Evolutionary conservation across 176 grass and related monocot species (phyloP).

Genomic region (Lolium rigidum): DNA sequence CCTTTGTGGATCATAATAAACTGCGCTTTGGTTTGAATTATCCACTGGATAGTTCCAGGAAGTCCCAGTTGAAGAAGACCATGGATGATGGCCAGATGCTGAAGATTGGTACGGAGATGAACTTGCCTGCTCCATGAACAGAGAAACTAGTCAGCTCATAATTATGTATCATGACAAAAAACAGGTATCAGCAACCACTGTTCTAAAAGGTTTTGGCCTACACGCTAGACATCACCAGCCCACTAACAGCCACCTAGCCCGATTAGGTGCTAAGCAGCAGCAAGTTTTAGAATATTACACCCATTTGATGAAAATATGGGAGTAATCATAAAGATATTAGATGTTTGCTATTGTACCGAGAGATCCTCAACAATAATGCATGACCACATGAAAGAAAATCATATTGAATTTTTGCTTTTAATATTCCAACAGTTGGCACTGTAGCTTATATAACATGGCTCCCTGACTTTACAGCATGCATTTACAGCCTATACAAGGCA

Average conservation of each 20-base stretch:
- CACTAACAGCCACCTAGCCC: background rate
- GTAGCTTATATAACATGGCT: background rate
- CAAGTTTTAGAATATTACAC: background rate
- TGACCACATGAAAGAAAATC: constrained; percentile 1
- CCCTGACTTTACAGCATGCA: background rate
- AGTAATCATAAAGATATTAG: constrained; percentile 17
- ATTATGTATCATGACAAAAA: constrained; percentile 30
- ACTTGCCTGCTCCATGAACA: constrained; percentile 47
- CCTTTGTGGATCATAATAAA: constrained; percentile 79
- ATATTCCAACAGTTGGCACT: background rate
- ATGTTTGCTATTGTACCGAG: background rate
- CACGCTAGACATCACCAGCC: background rate
- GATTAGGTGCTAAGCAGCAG: constrained; percentile 7
- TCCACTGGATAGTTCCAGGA: constrained; percentile 62
- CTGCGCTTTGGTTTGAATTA: constrained; percentile 45
- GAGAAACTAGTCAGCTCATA: constrained; percentile 35
- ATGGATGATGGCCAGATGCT: constrained; percentile 48
- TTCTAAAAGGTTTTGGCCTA: background rate
- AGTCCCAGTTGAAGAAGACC: constrained; percentile 48
- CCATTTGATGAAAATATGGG: background rate
- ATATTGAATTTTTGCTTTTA: background rate
- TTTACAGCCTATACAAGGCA: background rate
- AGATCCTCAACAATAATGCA: background rate
- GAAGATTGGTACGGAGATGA: constrained; percentile 56
- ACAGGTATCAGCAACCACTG: background rate